Conservation (phyloP, 345 rosid genomes). For the Murraya koenigii region DNA sequence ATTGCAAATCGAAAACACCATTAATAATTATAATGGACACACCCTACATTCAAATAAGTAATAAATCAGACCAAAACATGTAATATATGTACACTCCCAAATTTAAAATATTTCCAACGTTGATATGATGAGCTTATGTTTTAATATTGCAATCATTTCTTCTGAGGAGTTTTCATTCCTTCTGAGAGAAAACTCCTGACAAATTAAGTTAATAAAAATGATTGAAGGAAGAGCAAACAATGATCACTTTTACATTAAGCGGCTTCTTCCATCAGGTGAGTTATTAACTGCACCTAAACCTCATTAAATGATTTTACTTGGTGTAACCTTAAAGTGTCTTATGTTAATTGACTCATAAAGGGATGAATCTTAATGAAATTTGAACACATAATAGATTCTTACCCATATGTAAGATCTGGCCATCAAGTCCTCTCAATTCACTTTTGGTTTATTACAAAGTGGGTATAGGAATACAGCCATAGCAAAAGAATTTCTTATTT, state of each 20-base stretch:
- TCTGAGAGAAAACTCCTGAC: background rate
- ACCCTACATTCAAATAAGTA: background rate
- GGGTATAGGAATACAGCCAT: background rate
- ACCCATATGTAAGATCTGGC: background rate
- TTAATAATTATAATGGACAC: background rate
- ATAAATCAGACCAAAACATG: background rate
- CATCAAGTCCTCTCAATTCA: background rate
- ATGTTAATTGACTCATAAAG: background rate
- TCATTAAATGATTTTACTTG: background rate
- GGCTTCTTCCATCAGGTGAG: background rate
- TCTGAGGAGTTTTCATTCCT: background rate
- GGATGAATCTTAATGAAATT: background rate
- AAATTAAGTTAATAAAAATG: background rate
- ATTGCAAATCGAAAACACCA: background rate
- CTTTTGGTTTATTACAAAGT: background rate
- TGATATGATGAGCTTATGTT: background rate
- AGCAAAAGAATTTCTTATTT: background rate
- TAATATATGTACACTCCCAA: background rate
- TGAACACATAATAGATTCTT: background rate
- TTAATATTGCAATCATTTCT: background rate
- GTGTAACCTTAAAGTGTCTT: background rate
- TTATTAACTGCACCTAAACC: background rate
- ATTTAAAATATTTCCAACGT: background rate
- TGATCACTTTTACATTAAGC: background rate
- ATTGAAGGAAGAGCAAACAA: background rate